phyloP scores from a whole-genome alignment of 805 yeast genomes.

The Saccharomycopsis olivae region DNA sequence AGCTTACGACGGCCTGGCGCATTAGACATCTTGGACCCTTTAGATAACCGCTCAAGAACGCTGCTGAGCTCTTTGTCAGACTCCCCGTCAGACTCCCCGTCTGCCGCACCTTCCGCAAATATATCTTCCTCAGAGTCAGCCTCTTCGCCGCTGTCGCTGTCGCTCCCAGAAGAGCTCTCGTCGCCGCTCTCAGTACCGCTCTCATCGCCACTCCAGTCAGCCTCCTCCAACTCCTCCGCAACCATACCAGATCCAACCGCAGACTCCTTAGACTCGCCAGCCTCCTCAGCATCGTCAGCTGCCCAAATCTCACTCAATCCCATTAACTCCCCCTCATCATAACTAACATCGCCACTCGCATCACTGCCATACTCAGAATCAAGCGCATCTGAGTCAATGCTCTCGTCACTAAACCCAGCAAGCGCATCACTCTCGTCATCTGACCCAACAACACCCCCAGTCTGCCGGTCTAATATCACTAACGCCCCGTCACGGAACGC shows the following conservation, averaged over 20 bases:
- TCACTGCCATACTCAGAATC: constrained; percentile 17
- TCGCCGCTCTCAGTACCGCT: not conserved
- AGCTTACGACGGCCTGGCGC: constrained; percentile 30
- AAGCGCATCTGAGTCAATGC: constrained; percentile 17
- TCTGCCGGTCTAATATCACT: constrained; percentile 15
- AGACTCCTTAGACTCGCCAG: constrained; percentile 20
- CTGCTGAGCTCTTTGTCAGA: constrained; percentile 39
- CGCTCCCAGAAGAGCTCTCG: constrained; percentile 21
- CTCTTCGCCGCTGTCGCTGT: constrained; percentile 21
- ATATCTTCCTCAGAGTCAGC: constrained; percentile 23
- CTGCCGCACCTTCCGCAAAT: constrained; percentile 25
- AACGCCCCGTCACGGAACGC: constrained; percentile 16
- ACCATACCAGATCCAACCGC: constrained; percentile 17
- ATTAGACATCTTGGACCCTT: constrained; percentile 26
- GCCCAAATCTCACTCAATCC: constrained; percentile 89
- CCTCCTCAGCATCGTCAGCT: constrained; percentile 47
- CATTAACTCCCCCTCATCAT: constrained; percentile 62
- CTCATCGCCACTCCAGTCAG: constrained; percentile 7
- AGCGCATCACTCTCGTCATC: constrained; percentile 13
- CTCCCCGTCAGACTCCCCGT: constrained; percentile 42
- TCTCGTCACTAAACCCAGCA: constrained; percentile 16
- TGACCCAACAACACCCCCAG: constrained; percentile 9
- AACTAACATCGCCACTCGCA: constrained; percentile 16
- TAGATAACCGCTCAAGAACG: constrained; percentile 34
- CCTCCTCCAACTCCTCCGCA: constrained; percentile 16